These are phyloP conservation scores for Punica granatum DNA, from an alignment of 345 rosid species.

Conservation along the genomic window DNA sequence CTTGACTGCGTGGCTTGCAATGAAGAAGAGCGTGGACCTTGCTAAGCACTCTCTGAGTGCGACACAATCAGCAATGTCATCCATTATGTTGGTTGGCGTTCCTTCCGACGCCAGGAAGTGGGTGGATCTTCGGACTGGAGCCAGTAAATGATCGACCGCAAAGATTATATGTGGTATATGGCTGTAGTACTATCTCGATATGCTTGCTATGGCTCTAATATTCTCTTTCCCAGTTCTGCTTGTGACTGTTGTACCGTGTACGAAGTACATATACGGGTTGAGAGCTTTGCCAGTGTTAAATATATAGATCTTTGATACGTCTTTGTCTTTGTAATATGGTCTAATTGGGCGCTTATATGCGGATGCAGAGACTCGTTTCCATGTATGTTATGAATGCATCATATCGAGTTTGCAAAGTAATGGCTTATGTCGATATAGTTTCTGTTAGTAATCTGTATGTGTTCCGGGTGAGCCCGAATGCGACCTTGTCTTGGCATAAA, in stretches of 20 bases:
- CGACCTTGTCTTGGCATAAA: too few relatives aligned
- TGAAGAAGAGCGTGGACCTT: conserved; percentile 45
- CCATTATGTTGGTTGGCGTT: conserved; percentile 25
- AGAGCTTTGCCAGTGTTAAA: not conserved
- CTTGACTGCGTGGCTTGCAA: conserved; percentile 59
- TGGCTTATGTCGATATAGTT: too few relatives aligned
- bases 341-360: not conserved
- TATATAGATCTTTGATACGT: not conserved
- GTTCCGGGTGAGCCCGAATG: too few relatives aligned
- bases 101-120: conserved; percentile 17
- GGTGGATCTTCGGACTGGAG: conserved; percentile 15
- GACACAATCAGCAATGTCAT: conserved; percentile 60
- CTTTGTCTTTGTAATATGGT: not conserved
- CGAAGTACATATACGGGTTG: not conserved
- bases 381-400: not conserved
- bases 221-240: not conserved
- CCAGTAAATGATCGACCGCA: not conserved
- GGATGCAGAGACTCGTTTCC: not conserved
- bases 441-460: too few relatives aligned
- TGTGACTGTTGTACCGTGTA: not conserved
- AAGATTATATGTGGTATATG: not conserved
- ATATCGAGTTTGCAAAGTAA: too few relatives aligned
- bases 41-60: conserved; percentile 49
- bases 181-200: not conserved
- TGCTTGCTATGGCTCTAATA: not conserved